Evolutionary conservation across 202 grass and related monocot genomes (phyloP).

Genomic region (Zoysia matrella): DNA sequence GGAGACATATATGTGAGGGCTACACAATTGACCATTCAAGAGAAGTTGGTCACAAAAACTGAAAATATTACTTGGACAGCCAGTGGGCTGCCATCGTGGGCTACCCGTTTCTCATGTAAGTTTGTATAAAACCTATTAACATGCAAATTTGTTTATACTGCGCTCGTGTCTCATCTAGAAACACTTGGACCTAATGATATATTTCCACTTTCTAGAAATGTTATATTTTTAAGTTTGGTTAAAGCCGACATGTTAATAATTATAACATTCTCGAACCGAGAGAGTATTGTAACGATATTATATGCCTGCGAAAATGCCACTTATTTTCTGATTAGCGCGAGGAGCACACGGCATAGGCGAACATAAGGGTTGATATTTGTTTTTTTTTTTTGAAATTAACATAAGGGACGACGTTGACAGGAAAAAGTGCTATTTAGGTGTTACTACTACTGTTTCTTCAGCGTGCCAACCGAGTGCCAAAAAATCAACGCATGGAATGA

Average conservation of each 20-base stretch:
- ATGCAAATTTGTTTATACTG: background rate
- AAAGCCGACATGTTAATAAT: too few species aligned
- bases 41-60: background rate
- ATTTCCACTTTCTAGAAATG: too few species aligned
- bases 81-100: background rate
- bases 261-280: too few species aligned
- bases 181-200: background rate
- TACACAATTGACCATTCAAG: conserved; percentile 22
- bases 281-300: too few species aligned
- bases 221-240: too few species aligned
- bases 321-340: background rate
- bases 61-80: background rate
- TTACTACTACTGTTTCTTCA: background rate
- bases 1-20: background rate
- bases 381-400: background rate
- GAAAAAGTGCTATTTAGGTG: background rate
- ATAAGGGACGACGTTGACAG: background rate
- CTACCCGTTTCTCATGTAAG: background rate
- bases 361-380: too few species aligned
- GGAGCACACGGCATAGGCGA: background rate
- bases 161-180: background rate
- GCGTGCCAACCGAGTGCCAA: background rate
- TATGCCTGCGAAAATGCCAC: background rate
- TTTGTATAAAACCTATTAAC: background rate
- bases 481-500: background rate